Percentiles rank a stretch among this genome's conserved stretches.
Conservation (phyloP, 768 basidiomycete species). For the Melanogaster broomeanus region DNA sequence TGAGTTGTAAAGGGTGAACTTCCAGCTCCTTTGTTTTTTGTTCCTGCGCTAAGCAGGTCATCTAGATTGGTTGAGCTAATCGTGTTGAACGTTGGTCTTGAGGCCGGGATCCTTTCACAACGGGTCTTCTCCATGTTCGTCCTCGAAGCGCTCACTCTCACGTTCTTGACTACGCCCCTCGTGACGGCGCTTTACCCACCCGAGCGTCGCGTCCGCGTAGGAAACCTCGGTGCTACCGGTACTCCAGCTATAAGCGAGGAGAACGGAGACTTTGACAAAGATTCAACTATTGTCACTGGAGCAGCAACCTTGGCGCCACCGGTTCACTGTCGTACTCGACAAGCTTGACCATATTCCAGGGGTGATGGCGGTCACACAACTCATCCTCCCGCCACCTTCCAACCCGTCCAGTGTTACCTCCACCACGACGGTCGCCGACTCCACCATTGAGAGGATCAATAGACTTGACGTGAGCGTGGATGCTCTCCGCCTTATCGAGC, state of each 20-base stretch:
- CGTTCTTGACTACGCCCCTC: conserved; percentile 84
- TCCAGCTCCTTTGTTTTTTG: neutral
- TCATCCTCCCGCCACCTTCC: conserved; percentile 53
- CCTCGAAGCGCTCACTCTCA: conserved; percentile 77
- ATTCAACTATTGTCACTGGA: conserved; percentile 9
- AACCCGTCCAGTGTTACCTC: conserved; percentile 6
- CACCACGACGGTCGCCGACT: conserved; percentile 4
- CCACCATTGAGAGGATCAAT: conserved; percentile 7
- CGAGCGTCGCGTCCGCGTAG: conserved; percentile 51
- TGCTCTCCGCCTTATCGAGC: conserved; percentile 85
- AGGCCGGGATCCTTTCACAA: conserved; percentile 72
- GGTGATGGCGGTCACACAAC: conserved; percentile 87
- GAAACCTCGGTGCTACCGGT: conserved; percentile 35
- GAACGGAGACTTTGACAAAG: conserved; percentile 12
- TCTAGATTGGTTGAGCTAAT: conserved; percentile 86
- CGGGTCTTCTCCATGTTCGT: conserved; percentile 96
- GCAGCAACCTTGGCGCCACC: conserved; percentile 45
- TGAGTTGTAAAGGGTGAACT: conserved; percentile 91
- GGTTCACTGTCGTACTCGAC: conserved; percentile 86
- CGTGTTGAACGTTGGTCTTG: conserved; percentile 91
- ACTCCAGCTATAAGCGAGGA: conserved; percentile 34
- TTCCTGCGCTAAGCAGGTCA: conserved; percentile 1
- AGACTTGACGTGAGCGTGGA: conserved; percentile 49
- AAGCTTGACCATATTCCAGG: conserved; percentile 87
- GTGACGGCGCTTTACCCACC: conserved; percentile 70